These are phyloP conservation scores for Populus trichocarpa DNA, from an alignment of 441 rosid species.

Conservation along the genomic window DNA sequence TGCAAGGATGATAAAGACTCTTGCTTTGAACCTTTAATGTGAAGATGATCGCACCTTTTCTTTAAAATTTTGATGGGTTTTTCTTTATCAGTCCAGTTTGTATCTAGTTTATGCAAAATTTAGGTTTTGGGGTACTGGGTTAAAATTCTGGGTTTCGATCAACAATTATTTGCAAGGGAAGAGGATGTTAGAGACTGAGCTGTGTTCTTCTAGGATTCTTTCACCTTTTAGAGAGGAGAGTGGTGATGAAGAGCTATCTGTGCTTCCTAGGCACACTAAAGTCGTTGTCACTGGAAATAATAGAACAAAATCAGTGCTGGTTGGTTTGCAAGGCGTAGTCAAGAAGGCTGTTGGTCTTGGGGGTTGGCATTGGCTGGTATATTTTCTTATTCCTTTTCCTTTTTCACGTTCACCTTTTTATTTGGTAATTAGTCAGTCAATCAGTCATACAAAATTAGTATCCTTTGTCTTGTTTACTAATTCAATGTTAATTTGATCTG, in stretches of 20 bases:
- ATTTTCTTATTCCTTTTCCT: neutral
- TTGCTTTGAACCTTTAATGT: neutral
- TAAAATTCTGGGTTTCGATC: neutral
- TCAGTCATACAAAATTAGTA: neutral
- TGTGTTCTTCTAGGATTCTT: slow-evolving; percentile 48
- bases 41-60: neutral
- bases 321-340: slow-evolving; percentile 81
- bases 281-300: slow-evolving; percentile 80
- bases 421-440: neutral
- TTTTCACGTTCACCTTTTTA: neutral
- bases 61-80: slow-evolving; percentile 6
- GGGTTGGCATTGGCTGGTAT: slow-evolving; percentile 94
- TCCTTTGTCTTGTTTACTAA: neutral
- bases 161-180: neutral
- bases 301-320: slow-evolving; percentile 75
- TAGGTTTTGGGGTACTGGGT: slow-evolving; percentile 12
- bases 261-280: slow-evolving; percentile 76
- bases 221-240: slow-evolving; percentile 56
- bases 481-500: neutral
- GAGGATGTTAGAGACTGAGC: slow-evolving; percentile 55
- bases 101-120: neutral
- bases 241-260: slow-evolving; percentile 68
- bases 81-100: neutral
- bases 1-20: neutral
- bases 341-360: slow-evolving; percentile 92